phyloP scores from a whole-genome alignment of 345 rosid species.

The Salix brachista region DNA sequence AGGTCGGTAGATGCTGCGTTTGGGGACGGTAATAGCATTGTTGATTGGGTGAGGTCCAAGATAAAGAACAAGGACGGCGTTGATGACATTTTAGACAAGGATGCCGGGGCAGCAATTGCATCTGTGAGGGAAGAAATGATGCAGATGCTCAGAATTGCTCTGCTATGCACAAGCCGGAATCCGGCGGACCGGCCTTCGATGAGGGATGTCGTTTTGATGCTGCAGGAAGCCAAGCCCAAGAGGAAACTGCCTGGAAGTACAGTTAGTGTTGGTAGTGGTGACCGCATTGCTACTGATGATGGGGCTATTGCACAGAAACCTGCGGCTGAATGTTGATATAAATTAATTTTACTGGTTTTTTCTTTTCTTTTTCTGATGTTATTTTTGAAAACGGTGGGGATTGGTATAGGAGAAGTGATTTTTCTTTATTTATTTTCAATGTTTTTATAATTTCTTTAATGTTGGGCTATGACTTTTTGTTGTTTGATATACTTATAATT shows the following conservation, averaged over 20 bases:
- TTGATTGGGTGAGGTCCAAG: slow-evolving; percentile 88
- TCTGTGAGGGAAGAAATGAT: slow-evolving; percentile 83
- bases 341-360: slow-evolving; percentile 21
- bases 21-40: slow-evolving; percentile 93
- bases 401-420: slow-evolving; percentile 52
- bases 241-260: slow-evolving; percentile 50
- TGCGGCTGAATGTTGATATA: slow-evolving; percentile 47
- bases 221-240: slow-evolving; percentile 88
- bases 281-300: slow-evolving; percentile 15
- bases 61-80: slow-evolving; percentile 63
- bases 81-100: slow-evolving; percentile 56
- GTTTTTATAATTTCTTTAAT: not conserved
- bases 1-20: slow-evolving; percentile 82
- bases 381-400: slow-evolving; percentile 28
- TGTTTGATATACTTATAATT: not conserved
- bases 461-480: not conserved
- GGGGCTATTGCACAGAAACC: slow-evolving; percentile 39
- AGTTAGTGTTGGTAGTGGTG: slow-evolving; percentile 10
- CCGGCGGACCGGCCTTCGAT: slow-evolving; percentile 91
- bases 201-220: slow-evolving; percentile 94
- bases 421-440: slow-evolving; percentile 15
- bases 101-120: slow-evolving; percentile 65
- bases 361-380: slow-evolving; percentile 1
- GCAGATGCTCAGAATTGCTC: slow-evolving; percentile 75
- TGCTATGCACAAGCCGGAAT: slow-evolving; percentile 72